These are phyloP conservation scores for Nasturtium officinale DNA, from an alignment of 345 rosid species.

Conservation along the genomic window DNA sequence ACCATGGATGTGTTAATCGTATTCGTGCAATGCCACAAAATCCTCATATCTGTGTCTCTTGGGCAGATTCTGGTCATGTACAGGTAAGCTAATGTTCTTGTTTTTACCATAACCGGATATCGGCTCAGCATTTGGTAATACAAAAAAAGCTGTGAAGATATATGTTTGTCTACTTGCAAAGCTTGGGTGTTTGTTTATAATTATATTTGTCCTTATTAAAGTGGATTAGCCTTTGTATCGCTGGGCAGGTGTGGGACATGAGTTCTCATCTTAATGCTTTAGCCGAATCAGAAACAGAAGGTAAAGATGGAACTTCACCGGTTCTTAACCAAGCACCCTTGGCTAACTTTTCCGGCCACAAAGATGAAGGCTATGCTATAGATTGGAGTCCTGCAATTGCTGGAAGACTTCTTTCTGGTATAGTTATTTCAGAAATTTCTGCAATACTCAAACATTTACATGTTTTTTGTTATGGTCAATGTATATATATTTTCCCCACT, in stretches of 20 bases:
- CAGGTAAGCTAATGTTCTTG: slow-evolving; percentile 57
- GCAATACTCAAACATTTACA: neutral
- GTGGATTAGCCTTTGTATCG: slow-evolving; percentile 5
- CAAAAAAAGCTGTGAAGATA: neutral
- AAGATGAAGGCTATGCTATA: slow-evolving; percentile 89
- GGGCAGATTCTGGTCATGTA: slow-evolving; percentile 90
- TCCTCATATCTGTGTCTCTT: slow-evolving; percentile 90
- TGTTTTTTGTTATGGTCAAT: neutral
- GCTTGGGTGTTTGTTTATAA: neutral
- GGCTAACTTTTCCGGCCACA: slow-evolving; percentile 77
- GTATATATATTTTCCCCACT: neutral
- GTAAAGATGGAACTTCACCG: slow-evolving; percentile 53
- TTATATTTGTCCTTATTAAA: neutral
- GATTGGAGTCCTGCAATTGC: slow-evolving; percentile 90
- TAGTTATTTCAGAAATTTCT: slow-evolving; percentile 5
- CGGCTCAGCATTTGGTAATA: neutral
- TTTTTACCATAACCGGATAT: neutral
- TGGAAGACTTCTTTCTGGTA: slow-evolving; percentile 93
- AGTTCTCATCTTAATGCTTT: slow-evolving; percentile 79
- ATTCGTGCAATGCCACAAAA: slow-evolving; percentile 87
- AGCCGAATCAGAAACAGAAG: slow-evolving; percentile 69
- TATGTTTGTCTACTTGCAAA: neutral
- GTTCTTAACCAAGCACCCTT: slow-evolving; percentile 82
- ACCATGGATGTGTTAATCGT: slow-evolving; percentile 86
- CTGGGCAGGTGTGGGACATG: slow-evolving; percentile 83